Percentiles rank a stretch among this genome's conserved stretches.
These are phyloP conservation scores for Pestalotiopsis sp. DNA, from an alignment of 2,329 filamentous ascomycete species.

Conservation along the genomic window DNA sequence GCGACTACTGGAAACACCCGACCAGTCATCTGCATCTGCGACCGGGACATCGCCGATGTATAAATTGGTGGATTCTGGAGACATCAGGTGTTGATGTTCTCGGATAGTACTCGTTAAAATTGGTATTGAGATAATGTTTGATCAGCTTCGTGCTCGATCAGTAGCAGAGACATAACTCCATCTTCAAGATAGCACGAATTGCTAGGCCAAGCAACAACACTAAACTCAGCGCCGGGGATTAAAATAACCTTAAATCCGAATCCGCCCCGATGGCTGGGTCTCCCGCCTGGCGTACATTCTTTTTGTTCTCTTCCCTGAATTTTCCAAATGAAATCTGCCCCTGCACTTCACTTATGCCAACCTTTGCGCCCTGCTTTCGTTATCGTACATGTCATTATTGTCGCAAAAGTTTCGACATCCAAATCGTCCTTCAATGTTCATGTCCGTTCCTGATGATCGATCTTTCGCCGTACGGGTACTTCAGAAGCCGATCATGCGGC, in stretches of 20 bases:
- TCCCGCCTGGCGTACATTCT: background rate
- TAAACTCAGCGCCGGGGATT: background rate
- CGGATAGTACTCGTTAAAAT: background rate
- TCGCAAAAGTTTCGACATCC: background rate
- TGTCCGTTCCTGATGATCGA: background rate
- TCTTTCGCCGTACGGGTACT: background rate
- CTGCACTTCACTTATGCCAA: background rate
- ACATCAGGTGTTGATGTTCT: background rate
- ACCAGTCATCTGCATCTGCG: conserved; percentile 24
- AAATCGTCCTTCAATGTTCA: background rate
- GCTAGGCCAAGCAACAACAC: background rate
- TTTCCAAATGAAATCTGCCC: background rate
- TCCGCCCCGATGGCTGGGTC: background rate
- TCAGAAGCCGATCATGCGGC: background rate
- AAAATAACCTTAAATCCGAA: background rate
- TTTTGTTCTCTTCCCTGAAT: background rate
- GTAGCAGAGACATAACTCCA: background rate
- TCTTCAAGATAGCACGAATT: background rate
- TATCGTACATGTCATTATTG: background rate
- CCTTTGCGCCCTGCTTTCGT: background rate
- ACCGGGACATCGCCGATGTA: background rate
- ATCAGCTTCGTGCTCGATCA: background rate
- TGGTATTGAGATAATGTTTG: background rate
- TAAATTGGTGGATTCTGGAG: background rate
- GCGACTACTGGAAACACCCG: conserved; percentile 22